A percentile compares a stretch with the other conserved stretches of the same genome.
phyloP scores from a whole-genome alignment of 768 basidiomycete genomes.

The Mycena galericulata region DNA sequence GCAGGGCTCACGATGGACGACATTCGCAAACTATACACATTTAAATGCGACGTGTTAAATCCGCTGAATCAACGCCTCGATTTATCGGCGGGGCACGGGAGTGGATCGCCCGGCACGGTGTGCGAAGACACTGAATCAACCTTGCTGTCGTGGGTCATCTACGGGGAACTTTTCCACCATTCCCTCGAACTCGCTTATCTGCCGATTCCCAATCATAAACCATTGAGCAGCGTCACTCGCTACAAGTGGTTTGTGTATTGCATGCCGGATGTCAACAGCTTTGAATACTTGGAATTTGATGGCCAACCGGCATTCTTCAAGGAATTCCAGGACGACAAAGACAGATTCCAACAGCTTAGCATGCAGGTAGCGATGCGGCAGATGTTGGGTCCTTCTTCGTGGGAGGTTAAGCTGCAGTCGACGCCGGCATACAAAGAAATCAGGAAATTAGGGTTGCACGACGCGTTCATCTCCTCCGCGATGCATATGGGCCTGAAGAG shows the following conservation, averaged over 20 bases:
- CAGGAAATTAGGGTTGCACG: background rate
- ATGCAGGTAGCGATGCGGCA: conserved; percentile 12
- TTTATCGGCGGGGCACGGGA: conserved; percentile 6
- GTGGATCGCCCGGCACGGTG: background rate
- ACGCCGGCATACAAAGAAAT: background rate
- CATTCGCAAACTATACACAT: conserved; percentile 27
- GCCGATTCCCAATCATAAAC: conserved; percentile 7
- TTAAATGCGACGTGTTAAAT: conserved; percentile 28
- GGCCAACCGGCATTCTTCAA: conserved; percentile 16
- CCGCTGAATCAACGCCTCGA: conserved; percentile 26
- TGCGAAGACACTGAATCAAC: conserved; percentile 31
- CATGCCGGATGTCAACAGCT: conserved; percentile 33
- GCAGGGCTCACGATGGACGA: conserved; percentile 30
- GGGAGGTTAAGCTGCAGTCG: conserved; percentile 2
- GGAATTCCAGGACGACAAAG: conserved; percentile 13
- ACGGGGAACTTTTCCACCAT: conserved; percentile 33
- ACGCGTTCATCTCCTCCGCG: background rate
- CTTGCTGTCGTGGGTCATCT: conserved; percentile 30
- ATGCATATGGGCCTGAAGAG: conserved; percentile 29
- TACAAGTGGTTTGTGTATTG: conserved; percentile 34
- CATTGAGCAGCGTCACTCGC: conserved; percentile 27
- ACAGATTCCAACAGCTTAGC: conserved; percentile 26
- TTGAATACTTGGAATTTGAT: conserved; percentile 20
- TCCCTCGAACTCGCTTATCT: conserved; percentile 27
- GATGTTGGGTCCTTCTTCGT: background rate